Evolutionary conservation across 305 asterid species (phyloP).

Genomic region (Solanum hybrid): DNA sequence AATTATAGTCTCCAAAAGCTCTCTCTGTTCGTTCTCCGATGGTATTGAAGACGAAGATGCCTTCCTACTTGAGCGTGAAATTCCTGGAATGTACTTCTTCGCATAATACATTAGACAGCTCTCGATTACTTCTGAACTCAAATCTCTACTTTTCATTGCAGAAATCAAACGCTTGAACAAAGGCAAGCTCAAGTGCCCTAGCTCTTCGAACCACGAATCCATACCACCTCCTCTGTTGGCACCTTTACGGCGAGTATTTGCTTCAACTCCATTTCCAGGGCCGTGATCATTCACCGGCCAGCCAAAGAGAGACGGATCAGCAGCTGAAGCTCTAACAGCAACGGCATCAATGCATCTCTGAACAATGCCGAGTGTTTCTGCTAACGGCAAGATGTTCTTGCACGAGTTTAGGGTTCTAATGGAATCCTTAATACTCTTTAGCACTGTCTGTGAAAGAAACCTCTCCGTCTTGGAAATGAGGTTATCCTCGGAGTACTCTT

Average conservation of each 20-base stretch:
- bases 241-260: conserved; percentile 18
- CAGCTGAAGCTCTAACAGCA: conserved; percentile 50
- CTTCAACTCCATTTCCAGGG: conserved; percentile 12
- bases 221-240: conserved; percentile 20
- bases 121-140: conserved; percentile 66
- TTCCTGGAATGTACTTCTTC: conserved; percentile 69
- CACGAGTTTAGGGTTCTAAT: conserved; percentile 54
- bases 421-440: conserved; percentile 45
- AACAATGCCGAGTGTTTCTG: conserved; percentile 61
- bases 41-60: conserved; percentile 38
- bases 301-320: conserved; percentile 82
- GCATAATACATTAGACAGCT: conserved; percentile 74
- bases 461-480: conserved; percentile 69
- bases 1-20: conserved; percentile 61
- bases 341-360: conserved; percentile 67
- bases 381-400: conserved; percentile 45
- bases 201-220: conserved; percentile 69
- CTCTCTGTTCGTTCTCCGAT: conserved; percentile 74
- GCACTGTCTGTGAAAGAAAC: conserved; percentile 43
- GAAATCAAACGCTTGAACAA: conserved; percentile 54
- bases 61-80: conserved; percentile 55
- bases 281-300: conserved; percentile 77
- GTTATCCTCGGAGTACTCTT: conserved; percentile 75
- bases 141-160: conserved; percentile 51
- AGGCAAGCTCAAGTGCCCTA: conserved; percentile 42